Percentiles rank a stretch among this genome's conserved stretches.
phyloP scores from a whole-genome alignment of 2,329 filamentous ascomycete genomes.

The Didymella pinodella region DNA sequence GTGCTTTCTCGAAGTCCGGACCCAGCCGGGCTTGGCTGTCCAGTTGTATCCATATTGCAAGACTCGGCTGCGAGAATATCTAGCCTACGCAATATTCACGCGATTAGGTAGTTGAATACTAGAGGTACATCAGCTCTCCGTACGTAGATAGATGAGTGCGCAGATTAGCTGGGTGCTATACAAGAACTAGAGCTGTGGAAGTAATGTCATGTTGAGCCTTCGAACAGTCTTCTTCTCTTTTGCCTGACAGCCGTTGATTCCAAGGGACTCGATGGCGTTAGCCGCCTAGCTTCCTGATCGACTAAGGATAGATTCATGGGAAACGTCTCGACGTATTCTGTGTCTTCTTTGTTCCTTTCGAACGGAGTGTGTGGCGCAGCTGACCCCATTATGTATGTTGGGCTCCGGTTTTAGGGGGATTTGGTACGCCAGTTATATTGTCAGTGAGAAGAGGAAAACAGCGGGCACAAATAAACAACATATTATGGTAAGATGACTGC shows the following conservation, averaged over 20 bases:
- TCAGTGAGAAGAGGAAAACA: background rate
- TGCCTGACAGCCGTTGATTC: conserved; percentile 23
- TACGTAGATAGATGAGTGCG: too few species aligned
- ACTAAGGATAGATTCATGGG: background rate
- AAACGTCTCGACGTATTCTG: conserved; percentile 3
- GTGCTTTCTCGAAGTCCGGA: conserved; percentile 24
- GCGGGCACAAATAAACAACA: background rate
- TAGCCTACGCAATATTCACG: conserved; percentile 3
- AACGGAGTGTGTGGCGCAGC: background rate
- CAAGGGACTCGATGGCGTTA: conserved; percentile 15
- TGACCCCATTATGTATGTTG: background rate
- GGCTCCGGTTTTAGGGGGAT: background rate
- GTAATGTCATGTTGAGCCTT: conserved; percentile 21
- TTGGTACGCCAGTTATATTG: conserved; percentile 4
- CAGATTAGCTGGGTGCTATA: conserved; percentile 7
- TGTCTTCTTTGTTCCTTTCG: conserved; percentile 1
- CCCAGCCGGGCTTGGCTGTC: conserved; percentile 27
- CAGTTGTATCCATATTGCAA: background rate
- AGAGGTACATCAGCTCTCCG: background rate
- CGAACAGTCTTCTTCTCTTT: conserved; percentile 20
- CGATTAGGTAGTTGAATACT: conserved; percentile 9
- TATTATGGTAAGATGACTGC: background rate
- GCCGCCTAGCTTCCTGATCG: conserved; percentile 4
- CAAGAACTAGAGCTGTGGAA: conserved; percentile 25
- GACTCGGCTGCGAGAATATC: background rate